phyloP scores from a whole-genome alignment of 2,329 filamentous ascomycete genomes.

The Endocalyx cinctus region DNA sequence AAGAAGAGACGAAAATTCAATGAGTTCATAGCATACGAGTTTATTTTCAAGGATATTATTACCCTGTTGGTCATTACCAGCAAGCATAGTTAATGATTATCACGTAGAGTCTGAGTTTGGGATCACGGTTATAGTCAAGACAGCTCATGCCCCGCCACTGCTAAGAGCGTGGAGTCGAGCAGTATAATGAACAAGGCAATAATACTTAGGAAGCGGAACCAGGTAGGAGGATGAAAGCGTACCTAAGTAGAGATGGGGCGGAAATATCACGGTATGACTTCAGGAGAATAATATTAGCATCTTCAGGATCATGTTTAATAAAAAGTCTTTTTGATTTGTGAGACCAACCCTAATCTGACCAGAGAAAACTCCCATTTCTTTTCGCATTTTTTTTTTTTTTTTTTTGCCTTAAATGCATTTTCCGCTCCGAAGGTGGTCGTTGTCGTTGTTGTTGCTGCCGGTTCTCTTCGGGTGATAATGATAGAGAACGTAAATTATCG shows the following conservation, averaged over 20 bases:
- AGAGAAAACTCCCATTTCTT: conserved; percentile 1
- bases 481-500: no score
- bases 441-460: no score
- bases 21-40: no score
- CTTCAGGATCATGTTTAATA: conserved; percentile 13
- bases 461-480: no score
- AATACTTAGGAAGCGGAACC: conserved; percentile 1
- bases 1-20: no score
- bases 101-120: neutral
- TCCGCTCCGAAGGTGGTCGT: no score
- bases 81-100: no score
- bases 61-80: no score
- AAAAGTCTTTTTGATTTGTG: conserved; percentile 21
- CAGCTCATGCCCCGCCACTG: no score
- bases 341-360: conserved; percentile 33
- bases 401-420: no score
- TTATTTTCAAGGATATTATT: no score
- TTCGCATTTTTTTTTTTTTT: neutral
- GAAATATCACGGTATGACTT: no score
- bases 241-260: conserved; percentile 16
- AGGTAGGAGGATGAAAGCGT: conserved; percentile 7
- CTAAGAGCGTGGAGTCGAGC: neutral
- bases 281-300: conserved; percentile 23
- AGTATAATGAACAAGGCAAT: conserved; percentile 24
- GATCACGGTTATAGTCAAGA: neutral